A percentile compares a stretch with the other conserved stretches of the same genome.
Conservation (phyloP, 1,139 yeast genomes). For the Sugiyamaella xylanicola region DNA sequence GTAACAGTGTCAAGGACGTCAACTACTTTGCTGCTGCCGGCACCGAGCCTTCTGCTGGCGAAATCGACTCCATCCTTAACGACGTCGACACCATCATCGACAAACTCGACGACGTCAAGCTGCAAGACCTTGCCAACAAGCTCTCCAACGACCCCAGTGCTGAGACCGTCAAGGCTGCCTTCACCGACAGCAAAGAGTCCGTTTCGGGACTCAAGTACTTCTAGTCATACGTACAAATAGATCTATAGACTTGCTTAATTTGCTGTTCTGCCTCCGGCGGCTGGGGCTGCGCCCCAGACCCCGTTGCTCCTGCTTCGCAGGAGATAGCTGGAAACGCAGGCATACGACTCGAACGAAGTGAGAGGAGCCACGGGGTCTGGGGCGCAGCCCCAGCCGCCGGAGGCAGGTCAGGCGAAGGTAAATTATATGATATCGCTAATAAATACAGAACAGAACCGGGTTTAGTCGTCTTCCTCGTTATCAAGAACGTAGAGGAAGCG, state of each 20-base stretch:
- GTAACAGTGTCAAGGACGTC: slow-evolving; percentile 79
- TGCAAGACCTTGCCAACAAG: slow-evolving; percentile 68
- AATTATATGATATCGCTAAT: background rate
- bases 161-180: slow-evolving; percentile 54
- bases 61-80: slow-evolving; percentile 48
- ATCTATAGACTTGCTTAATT: too few relatives aligned
- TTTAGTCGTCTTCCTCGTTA: slow-evolving; percentile 18
- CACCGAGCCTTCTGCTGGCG: slow-evolving; percentile 64
- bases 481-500: slow-evolving; percentile 31
- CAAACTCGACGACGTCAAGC: slow-evolving; percentile 71
- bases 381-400: slow-evolving; percentile 1
- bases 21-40: slow-evolving; percentile 78
- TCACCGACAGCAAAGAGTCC: slow-evolving; percentile 35
- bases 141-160: slow-evolving; percentile 53
- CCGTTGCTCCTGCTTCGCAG: background rate
- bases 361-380: slow-evolving; percentile 2
- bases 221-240: slow-evolving; percentile 2
- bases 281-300: slow-evolving; percentile 6
- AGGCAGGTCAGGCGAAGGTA: background rate
- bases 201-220: slow-evolving; percentile 23
- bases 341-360: background rate
- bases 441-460: background rate
- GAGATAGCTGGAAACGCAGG: background rate
- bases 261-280: slow-evolving; percentile 1
- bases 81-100: slow-evolving; percentile 82